phyloP scores from a whole-genome alignment of 2,329 filamentous ascomycete genomes.

The Alternaria incomplexa region DNA sequence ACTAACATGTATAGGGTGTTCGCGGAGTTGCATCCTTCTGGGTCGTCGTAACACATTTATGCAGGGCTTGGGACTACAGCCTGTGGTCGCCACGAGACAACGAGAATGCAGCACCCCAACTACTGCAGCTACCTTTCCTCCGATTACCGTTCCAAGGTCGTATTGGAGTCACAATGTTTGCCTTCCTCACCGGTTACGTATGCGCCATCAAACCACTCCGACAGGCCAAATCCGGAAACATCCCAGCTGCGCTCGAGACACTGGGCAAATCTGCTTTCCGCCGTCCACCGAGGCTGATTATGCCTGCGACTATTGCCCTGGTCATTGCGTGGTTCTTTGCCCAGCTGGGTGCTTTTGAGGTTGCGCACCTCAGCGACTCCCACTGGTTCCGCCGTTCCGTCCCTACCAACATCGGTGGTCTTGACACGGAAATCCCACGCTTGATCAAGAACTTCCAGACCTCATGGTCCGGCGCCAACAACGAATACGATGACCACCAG shows the following conservation, averaged over 20 bases:
- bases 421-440: slow-evolving; percentile 54
- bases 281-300: slow-evolving; percentile 58
- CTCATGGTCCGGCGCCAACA: slow-evolving; percentile 59
- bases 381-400: slow-evolving; percentile 60
- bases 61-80: slow-evolving; percentile 59
- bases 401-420: slow-evolving; percentile 51
- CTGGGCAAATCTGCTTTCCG: slow-evolving; percentile 62
- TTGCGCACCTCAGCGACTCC: slow-evolving; percentile 56
- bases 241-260: slow-evolving; percentile 53
- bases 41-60: slow-evolving; percentile 60
- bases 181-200: slow-evolving; percentile 63
- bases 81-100: slow-evolving; percentile 57
- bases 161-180: slow-evolving; percentile 63
- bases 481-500: slow-evolving; percentile 62
- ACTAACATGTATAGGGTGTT: slow-evolving; percentile 51
- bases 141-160: slow-evolving; percentile 63
- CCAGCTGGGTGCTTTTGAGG: slow-evolving; percentile 57
- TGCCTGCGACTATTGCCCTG: slow-evolving; percentile 60
- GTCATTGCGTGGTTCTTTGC: slow-evolving; percentile 59
- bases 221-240: slow-evolving; percentile 56
- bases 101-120: slow-evolving; percentile 50
- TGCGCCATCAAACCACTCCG: slow-evolving; percentile 62
- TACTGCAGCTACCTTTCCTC: slow-evolving; percentile 60
- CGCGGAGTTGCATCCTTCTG: slow-evolving; percentile 61
- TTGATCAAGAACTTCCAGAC: slow-evolving; percentile 55